A percentile compares a stretch with the other conserved stretches of the same genome.
Evolutionary conservation across 495 filamentous ascomycete genomes (phyloP).

Genomic region (Entonaema liquescens): DNA sequence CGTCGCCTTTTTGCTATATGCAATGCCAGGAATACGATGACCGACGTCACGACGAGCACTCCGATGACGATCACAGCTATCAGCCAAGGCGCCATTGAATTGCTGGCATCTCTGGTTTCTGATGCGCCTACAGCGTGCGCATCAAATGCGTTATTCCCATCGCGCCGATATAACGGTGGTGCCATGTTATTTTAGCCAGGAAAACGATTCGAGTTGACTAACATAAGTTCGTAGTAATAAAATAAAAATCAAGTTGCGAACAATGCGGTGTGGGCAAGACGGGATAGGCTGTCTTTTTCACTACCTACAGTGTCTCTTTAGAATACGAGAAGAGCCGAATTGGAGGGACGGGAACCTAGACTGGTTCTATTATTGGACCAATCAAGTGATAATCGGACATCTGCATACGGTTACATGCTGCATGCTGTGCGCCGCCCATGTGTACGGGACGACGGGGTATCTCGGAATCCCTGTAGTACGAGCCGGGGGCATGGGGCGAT

Average conservation of each 20-base stretch:
- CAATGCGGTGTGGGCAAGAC: slow-evolving; percentile 3
- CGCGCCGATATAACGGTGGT: slow-evolving; percentile 23
- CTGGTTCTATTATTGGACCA: slow-evolving; percentile 37
- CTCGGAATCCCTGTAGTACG: slow-evolving; percentile 31
- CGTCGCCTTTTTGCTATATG: slow-evolving; percentile 39
- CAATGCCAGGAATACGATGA: slow-evolving; percentile 38
- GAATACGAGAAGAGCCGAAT: slow-evolving; percentile 34
- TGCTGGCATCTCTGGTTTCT: slow-evolving; percentile 2
- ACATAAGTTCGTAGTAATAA: neutral
- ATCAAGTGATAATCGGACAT: slow-evolving; percentile 18
- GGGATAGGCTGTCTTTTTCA: slow-evolving; percentile 26
- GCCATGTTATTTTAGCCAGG: slow-evolving; percentile 23
- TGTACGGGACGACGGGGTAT: slow-evolving; percentile 25
- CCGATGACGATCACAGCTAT: slow-evolving; percentile 45
- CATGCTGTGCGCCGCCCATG: slow-evolving; percentile 23
- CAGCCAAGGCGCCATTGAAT: slow-evolving; percentile 42
- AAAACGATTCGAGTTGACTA: slow-evolving; percentile 11
- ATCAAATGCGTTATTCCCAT: slow-evolving; percentile 9
- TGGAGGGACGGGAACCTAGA: slow-evolving; percentile 19
- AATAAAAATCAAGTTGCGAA: neutral
- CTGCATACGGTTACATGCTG: slow-evolving; percentile 29
- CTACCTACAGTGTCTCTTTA: neutral
- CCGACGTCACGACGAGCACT: slow-evolving; percentile 36
- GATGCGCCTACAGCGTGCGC: slow-evolving; percentile 1
- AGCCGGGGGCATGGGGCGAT: slow-evolving; percentile 9